Evolutionary conservation across 2,329 filamentous ascomycete species (phyloP).

Genomic region (Pseudogymnoascus sp.): DNA sequence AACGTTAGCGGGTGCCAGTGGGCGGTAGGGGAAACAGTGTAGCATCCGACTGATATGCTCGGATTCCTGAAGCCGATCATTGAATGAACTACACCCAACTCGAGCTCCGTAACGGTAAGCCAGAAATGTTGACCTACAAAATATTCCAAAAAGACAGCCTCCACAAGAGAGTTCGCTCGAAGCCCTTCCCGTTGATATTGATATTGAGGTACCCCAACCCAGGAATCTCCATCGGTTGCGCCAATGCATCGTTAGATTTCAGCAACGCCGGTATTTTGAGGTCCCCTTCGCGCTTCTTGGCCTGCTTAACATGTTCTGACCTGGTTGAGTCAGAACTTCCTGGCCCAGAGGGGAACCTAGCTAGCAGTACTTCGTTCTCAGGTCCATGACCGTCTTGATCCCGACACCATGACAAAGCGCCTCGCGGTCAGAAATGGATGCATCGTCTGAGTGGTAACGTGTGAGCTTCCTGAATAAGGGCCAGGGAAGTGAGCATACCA

Average conservation of each 20-base stretch:
- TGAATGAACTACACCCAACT: not conserved
- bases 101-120: not conserved
- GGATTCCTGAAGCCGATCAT: not conserved
- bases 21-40: not conserved
- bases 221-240: constrained; percentile 53
- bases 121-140: constrained; percentile 37
- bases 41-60: not conserved
- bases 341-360: not conserved
- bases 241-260: constrained; percentile 43
- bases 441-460: constrained; percentile 51
- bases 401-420: constrained; percentile 52
- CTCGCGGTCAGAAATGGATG: constrained; percentile 56
- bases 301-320: constrained; percentile 62
- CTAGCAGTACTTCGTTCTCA: constrained; percentile 60
- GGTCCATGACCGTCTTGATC: constrained; percentile 68
- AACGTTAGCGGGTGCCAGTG: not conserved
- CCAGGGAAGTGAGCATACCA: constrained; percentile 31
- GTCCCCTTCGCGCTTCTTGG: constrained; percentile 50
- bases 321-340: constrained; percentile 38
- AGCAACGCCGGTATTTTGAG: constrained; percentile 37
- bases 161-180: constrained; percentile 60
- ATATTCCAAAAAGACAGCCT: constrained; percentile 62
- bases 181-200: constrained; percentile 63
- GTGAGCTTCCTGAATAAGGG: not conserved
- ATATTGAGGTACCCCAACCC: constrained; percentile 58